Base-by-base conservation (phyloP, 768 basidiomycete species). In the Mycena latifolia region DNA sequence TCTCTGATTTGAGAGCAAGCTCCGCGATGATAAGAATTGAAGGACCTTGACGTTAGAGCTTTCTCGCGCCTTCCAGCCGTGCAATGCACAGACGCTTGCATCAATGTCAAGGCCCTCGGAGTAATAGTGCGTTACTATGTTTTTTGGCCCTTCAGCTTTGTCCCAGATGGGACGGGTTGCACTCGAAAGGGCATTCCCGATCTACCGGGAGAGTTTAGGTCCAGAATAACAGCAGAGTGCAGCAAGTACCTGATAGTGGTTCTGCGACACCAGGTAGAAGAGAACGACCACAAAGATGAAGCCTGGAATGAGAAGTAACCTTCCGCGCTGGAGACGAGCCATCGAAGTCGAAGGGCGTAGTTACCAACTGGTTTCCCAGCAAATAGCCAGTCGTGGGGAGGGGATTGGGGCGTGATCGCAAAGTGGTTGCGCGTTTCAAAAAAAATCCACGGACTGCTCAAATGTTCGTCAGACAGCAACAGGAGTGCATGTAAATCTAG, bases 101-200 rank as follows among this genome's bases (percentile, higher is more conserved):
- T 84, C 78, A 73, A 86, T 77, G 28, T 66, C 68, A 74, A 87
- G 71, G 17, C 86, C 86, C 54, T 88, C 86, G 3, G 86, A 82
- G 71, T 87, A 82, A 76, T 84, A 89, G 71, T 90, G 88, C 5
- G 83, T 75, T 20, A 88, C 76, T n/a, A 85, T 64, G 14, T 80
- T 70, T 17, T 70, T 78, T 0, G 88, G 88, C 0, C 83, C 87
- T 25, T 81, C 79, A 28, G 81, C 82, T 9, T 72, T 74, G 71
- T 89, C 89, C 89, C 89, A 90, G 31, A 89, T 75, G 12, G 87
- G 87, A 24, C 87, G 78, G 3, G 87, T 87, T 7, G 86, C 84
- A 71, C 87, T 87, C 4, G 87, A 87, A 12, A 88, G 69, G 12
- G 80, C 73, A 71, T 88, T 87, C 67, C 76, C 80, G 66, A 87